Evolutionary conservation across 2,329 filamentous ascomycete genomes (phyloP).

Genomic region (Cercospora sojina): DNA sequence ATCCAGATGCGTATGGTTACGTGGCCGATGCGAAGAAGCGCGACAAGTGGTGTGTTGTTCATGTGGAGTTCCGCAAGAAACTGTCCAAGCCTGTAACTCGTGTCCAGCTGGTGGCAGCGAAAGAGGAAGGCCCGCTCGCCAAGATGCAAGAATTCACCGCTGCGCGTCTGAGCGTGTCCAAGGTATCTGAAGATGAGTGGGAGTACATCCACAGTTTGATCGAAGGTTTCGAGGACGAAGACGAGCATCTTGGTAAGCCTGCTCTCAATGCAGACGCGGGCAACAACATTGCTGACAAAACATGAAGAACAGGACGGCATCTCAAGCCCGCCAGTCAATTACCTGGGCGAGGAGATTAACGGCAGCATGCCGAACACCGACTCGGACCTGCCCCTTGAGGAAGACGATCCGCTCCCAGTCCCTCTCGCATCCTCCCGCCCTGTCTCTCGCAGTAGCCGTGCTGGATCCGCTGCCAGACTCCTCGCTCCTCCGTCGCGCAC

Average conservation of each 20-base stretch:
- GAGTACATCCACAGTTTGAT: constrained; percentile 51
- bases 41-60: constrained; percentile 84
- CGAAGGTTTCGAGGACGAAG: constrained; percentile 27
- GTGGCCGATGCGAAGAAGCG: constrained; percentile 71
- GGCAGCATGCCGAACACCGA: constrained; percentile 17
- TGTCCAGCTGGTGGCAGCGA: constrained; percentile 66
- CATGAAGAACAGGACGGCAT: not conserved
- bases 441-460: constrained; percentile 19
- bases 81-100: constrained; percentile 69
- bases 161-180: constrained; percentile 76
- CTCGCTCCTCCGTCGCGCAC: constrained; percentile 15
- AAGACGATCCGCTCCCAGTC: constrained; percentile 12
- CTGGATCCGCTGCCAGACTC: constrained; percentile 10
- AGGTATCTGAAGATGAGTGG: constrained; percentile 66
- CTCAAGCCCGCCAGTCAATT: not conserved
- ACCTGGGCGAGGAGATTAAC: not conserved
- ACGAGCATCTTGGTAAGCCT: constrained; percentile 8
- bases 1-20: constrained; percentile 74
- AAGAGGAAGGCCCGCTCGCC: constrained; percentile 49
- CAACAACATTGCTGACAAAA: not conserved
- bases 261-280: not conserved
- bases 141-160: constrained; percentile 82
- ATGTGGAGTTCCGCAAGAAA: constrained; percentile 83
- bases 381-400: constrained; percentile 13
- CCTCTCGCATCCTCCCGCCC: constrained; percentile 16